Evolutionary conservation across 148 eudicot genomes (phyloP), one percentile per base, ranked within the genome.

Genomic region (Persicaria maculosa): DNA sequence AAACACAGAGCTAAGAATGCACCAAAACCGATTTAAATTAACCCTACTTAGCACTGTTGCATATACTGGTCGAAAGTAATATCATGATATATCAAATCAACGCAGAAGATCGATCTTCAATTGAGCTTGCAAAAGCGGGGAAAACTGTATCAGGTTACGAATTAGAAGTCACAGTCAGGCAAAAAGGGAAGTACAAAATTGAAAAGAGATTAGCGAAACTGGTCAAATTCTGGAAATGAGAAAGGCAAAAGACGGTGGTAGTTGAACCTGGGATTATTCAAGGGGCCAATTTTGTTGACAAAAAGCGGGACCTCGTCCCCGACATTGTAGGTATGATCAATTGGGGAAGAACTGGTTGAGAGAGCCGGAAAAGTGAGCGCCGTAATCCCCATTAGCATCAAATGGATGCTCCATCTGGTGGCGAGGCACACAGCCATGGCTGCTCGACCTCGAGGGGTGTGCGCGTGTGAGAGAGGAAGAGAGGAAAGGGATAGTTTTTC

Each of bases 231-330:
- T 22, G 68, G 16, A 62, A 25, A 31, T 31, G 44, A 62, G 68
- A 31, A 62, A 5, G n/a, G 44, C 10, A 31, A 25, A 62, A 11
- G 68, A 61, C 3, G 12, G 43, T 36, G 16, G 16, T 44, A 69
- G 22, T 45, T 69, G 3, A 31, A 92, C 97, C 97, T 90, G 82
- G 97, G 97, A 86, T 92, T 92, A 72, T 83, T 80, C 72, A 92
- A 82, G 61, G 97, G 93, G 11, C 96, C 97, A 78, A 92, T 71
- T 80, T 82, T 90, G 79, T 86, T 87, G 81, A 79, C 93, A 70
- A 83, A 84, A 47, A 92, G 80, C 71, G 96, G 91, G 46, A 92
- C 89, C 50, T 67, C 72, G 86, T 92, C 93, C 17, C 96, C 96
- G n/a, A 81, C 91, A 87, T 84, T 90, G 93, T 92, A 90, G 15